Percentiles rank a stretch among this genome's conserved stretches.
These are phyloP conservation scores for Dothistroma pini DNA, from an alignment of 2,329 filamentous ascomycete species.

Conservation along the genomic window DNA sequence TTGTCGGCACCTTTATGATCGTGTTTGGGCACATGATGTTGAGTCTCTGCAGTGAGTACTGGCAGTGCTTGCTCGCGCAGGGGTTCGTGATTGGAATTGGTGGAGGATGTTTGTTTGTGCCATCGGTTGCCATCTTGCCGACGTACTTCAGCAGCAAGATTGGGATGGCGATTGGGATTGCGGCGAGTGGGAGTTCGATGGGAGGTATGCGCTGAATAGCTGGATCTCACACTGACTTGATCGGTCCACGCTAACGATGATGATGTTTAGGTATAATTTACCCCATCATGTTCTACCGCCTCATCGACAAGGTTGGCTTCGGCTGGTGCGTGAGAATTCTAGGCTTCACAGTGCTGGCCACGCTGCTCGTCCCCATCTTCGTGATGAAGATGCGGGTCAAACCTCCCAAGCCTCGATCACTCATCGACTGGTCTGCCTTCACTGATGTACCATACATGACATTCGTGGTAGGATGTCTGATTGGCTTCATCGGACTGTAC, in stretches of 20 bases:
- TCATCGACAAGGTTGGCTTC: constrained; percentile 32
- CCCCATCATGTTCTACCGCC: constrained; percentile 36
- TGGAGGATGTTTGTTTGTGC: constrained; percentile 43
- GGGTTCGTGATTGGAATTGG: constrained; percentile 49
- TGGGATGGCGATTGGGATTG: constrained; percentile 45
- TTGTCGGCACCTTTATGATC: constrained; percentile 43
- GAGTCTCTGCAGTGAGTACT: constrained; percentile 46
- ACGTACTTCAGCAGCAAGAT: constrained; percentile 48
- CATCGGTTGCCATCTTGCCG: constrained; percentile 44
- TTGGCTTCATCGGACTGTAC: constrained; percentile 43
- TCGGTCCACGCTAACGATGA: not conserved
- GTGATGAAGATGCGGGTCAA: constrained; percentile 37
- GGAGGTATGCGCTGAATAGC: constrained; percentile 12
- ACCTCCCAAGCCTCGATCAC: constrained; percentile 34
- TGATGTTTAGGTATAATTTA: constrained; percentile 32
- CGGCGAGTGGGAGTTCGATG: constrained; percentile 44
- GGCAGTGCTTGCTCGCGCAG: constrained; percentile 50
- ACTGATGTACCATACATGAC: constrained; percentile 38
- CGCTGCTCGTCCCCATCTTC: constrained; percentile 30
- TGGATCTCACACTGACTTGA: not conserved
- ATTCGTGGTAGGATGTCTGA: constrained; percentile 34
- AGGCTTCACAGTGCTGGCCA: constrained; percentile 34
- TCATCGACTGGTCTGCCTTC: constrained; percentile 42
- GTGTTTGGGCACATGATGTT: constrained; percentile 53
- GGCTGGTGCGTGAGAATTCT: constrained; percentile 32